These are phyloP conservation scores for Trichoderma harzianum DNA, from an alignment of 2,329 filamentous ascomycete species.

Conservation along the genomic window DNA sequence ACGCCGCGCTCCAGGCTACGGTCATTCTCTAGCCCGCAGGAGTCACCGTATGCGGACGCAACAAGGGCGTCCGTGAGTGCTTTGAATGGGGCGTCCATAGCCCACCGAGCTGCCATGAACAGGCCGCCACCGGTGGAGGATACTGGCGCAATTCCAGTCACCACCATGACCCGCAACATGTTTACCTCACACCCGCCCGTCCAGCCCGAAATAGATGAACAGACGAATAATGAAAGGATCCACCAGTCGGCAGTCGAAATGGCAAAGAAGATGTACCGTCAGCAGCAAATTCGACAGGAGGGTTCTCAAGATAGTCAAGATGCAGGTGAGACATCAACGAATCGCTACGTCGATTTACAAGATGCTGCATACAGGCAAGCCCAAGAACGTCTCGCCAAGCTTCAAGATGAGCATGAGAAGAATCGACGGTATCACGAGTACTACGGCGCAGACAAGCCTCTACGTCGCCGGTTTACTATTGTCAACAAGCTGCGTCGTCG, in stretches of 20 bases:
- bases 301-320: constrained; percentile 43
- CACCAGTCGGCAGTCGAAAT: constrained; percentile 83
- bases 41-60: constrained; percentile 27
- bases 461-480: constrained; percentile 46
- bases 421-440: constrained; percentile 68
- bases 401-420: constrained; percentile 67
- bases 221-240: constrained; percentile 66
- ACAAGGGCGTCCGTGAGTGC: constrained; percentile 60
- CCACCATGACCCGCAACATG: constrained; percentile 69
- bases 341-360: constrained; percentile 64
- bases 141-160: constrained; percentile 63
- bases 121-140: constrained; percentile 49
- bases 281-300: constrained; percentile 61
- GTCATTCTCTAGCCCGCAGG: constrained; percentile 20
- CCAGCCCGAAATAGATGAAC: constrained; percentile 68
- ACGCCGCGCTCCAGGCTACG: constrained; percentile 60
- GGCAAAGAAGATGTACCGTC: constrained; percentile 80
- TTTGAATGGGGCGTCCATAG: constrained; percentile 68
- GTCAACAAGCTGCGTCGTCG: constrained; percentile 58
- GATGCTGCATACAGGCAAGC: constrained; percentile 85
- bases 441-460: constrained; percentile 56
- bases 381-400: constrained; percentile 74
- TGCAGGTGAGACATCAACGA: constrained; percentile 38
- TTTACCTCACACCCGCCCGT: constrained; percentile 75
- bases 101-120: constrained; percentile 52